phyloP scores from a whole-genome alignment of 2,329 filamentous ascomycete species.

The Pseudocercospora cruenta region DNA sequence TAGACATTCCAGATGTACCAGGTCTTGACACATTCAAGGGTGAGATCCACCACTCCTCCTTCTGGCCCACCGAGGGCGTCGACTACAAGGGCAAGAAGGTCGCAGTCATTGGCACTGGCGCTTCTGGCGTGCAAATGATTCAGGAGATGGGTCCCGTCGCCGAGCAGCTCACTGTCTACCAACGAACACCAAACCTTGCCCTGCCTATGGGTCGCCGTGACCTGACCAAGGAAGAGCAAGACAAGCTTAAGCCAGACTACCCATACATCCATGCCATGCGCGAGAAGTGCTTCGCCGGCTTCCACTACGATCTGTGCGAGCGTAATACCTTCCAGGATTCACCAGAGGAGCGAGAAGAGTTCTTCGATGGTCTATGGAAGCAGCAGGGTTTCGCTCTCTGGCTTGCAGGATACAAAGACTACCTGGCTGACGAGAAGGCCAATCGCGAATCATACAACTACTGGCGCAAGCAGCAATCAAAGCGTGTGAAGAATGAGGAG shows the following conservation, averaged over 20 bases:
- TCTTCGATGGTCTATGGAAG: constrained; percentile 48
- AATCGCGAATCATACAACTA: constrained; percentile 52
- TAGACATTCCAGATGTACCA: constrained; percentile 61
- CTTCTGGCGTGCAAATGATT: constrained; percentile 66
- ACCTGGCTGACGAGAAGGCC: constrained; percentile 44
- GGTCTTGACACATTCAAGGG: constrained; percentile 65
- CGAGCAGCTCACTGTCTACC: constrained; percentile 60
- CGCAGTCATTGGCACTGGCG: constrained; percentile 67
- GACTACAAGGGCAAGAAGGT: constrained; percentile 60
- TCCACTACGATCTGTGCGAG: constrained; percentile 60
- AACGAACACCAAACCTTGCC: constrained; percentile 68
- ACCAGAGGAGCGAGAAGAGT: constrained; percentile 47
- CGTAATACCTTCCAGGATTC: constrained; percentile 56
- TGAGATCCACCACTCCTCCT: constrained; percentile 50
- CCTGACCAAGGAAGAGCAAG: constrained; percentile 57
- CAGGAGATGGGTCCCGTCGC: constrained; percentile 55
- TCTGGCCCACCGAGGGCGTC: constrained; percentile 51
- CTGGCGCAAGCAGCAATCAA: constrained; percentile 50
- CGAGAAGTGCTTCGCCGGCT: constrained; percentile 61
- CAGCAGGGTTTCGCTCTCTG: constrained; percentile 40
- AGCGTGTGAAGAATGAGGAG: constrained; percentile 47
- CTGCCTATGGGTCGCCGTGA: constrained; percentile 61
- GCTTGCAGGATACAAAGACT: constrained; percentile 38
- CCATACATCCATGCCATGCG: constrained; percentile 57
- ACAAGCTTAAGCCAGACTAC: constrained; percentile 47